These are phyloP conservation scores for Metschnikowia vanudenii DNA, from an alignment of 805 yeast genomes.

Conservation along the genomic window DNA sequence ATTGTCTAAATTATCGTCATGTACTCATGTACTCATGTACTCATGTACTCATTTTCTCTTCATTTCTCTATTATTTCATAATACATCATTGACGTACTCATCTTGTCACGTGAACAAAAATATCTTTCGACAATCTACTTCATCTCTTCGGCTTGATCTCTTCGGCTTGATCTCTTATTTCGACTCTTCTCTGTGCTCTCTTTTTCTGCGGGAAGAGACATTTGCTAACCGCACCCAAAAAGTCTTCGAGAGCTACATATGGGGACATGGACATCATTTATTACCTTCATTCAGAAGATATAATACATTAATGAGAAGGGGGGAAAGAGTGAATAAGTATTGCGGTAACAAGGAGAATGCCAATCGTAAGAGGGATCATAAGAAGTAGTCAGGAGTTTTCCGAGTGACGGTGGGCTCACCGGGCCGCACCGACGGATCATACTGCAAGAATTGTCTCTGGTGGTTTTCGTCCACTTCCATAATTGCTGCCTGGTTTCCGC, in stretches of 20 bases:
- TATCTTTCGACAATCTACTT: no score
- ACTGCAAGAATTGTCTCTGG: constrained; percentile 87
- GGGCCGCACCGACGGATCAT: constrained; percentile 95
- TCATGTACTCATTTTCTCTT: no score
- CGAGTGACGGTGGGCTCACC: constrained; percentile 97
- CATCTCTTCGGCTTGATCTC: no score
- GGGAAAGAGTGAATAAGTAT: neutral
- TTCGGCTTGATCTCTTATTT: no score
- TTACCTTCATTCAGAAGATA: constrained; percentile 8
- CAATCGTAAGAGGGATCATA: constrained; percentile 39
- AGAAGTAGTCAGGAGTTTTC: constrained; percentile 95
- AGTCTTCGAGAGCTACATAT: neutral
- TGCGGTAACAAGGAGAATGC: constrained; percentile 1
- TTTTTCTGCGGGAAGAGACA: no score
- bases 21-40: no score
- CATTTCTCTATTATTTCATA: no score
- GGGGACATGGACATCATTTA: constrained; percentile 6
- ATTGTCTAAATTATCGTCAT: no score
- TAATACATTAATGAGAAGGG: constrained; percentile 12
- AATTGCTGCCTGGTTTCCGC: constrained; percentile 97
- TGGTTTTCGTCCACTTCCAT: constrained; percentile 97
- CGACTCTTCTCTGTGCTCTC: no score
- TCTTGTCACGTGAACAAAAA: no score
- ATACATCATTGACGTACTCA: no score
- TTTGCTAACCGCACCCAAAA: no score